These are phyloP conservation scores for Penicillium cataractarum DNA, from an alignment of 495 filamentous ascomycete genomes.

Conservation along the genomic window DNA sequence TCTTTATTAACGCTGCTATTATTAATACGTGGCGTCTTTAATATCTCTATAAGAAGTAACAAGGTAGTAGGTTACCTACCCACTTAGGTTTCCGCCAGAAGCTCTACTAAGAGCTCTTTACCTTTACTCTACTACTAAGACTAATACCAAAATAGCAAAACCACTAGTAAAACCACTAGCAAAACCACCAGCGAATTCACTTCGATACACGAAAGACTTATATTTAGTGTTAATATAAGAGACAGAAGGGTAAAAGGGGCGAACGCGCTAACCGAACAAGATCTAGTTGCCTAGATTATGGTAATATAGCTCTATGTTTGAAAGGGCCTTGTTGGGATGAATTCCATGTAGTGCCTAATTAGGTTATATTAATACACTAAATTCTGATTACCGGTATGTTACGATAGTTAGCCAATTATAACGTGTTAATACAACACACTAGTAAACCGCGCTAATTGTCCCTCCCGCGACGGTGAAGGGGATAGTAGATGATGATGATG, in stretches of 20 bases:
- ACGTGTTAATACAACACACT: no score
- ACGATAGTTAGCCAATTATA: no score
- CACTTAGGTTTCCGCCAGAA: neutral
- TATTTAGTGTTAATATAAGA: neutral
- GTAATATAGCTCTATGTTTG: neutral
- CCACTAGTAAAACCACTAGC: no score
- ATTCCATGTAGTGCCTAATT: neutral
- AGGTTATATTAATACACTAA: no score
- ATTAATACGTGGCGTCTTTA: neutral
- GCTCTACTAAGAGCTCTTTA: neutral
- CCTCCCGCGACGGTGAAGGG: no score
- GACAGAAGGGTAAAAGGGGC: neutral
- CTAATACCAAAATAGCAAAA: no score
- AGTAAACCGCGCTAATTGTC: no score
- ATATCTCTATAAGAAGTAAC: neutral
- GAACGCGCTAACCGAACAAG: neutral
- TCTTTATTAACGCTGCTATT: neutral
- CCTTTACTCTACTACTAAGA: neutral
- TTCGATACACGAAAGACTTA: neutral
- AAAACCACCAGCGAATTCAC: neutral
- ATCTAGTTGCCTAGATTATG: neutral
- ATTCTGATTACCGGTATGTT: no score
- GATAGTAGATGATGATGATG: no score
- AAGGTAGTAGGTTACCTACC: neutral
- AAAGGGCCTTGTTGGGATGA: neutral